A percentile compares a stretch with the other conserved stretches of the same genome.
Conservation (phyloP, 768 basidiomycete genomes). For the Cubamyces sp. region DNA sequence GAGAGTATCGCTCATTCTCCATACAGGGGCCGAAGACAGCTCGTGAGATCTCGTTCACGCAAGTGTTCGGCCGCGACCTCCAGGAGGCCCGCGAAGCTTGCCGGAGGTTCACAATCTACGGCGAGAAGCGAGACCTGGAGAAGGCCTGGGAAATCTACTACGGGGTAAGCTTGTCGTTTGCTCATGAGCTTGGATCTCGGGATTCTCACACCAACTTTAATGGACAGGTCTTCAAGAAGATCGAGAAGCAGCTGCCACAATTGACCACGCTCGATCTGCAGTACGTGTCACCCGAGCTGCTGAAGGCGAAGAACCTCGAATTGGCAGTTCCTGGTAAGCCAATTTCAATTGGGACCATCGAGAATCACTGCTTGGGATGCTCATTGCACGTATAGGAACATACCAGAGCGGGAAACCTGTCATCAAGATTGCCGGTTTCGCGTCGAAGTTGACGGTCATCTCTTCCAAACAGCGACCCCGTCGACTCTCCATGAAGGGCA, state of each 20-base stretch:
- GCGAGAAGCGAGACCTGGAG: constrained; percentile 88
- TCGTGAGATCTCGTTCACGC: constrained; percentile 92
- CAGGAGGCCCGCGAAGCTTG: constrained; percentile 92
- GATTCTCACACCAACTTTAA: not conserved
- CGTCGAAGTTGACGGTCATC: constrained; percentile 90
- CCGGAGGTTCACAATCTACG: constrained; percentile 80
- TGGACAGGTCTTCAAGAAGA: constrained; percentile 87
- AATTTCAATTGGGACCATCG: not conserved
- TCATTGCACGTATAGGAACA: constrained; percentile 57
- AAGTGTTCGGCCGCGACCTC: constrained; percentile 91
- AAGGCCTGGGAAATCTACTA: constrained; percentile 99
- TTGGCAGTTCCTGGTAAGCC: constrained; percentile 89
- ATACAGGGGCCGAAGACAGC: constrained; percentile 88
- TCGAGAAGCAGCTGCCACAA: constrained; percentile 91
- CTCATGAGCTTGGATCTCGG: not conserved
- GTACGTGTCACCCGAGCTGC: constrained; percentile 92
- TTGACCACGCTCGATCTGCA: constrained; percentile 91
- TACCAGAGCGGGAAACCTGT: constrained; percentile 89
- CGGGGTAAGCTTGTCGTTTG: constrained; percentile 54
- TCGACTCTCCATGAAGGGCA: constrained; percentile 82
- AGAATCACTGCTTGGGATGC: not conserved
- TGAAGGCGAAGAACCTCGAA: constrained; percentile 88
- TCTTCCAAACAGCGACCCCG: constrained; percentile 96
- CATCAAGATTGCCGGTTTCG: constrained; percentile 82
- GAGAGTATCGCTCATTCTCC: not conserved